Evolutionary conservation across 257 asterid genomes (phyloP), one percentile per base, ranked within the genome.

Genomic region (Plantago major): DNA sequence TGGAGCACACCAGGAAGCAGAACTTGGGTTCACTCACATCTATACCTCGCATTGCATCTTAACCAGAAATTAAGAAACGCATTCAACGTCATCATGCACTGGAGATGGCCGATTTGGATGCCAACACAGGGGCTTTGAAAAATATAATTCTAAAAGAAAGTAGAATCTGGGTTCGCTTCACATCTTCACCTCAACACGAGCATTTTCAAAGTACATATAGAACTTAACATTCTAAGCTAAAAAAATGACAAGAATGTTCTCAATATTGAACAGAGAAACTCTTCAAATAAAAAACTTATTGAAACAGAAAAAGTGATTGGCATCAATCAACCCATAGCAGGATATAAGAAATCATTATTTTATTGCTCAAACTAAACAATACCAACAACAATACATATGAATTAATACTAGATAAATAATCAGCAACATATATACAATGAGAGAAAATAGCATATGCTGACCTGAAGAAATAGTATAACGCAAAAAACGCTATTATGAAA

Each of bases 381-480:
- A 51, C 11, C 26, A 12, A 42, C 59, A 15, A 55, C 42, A 37
- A 22, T 38, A 42, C 28, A 53, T 42, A 26, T 40, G 7, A 7
- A 52, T 14, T 42, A 45, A 12, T 33, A 42, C 33, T 52, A 48
- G 30, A 18, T 12, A 15, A 59, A 13, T 28, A 17, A 59, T 19
- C 46, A 61, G 16, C 18, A 19, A 19, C 43, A 13, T 17, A 64
- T 16, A 1, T 38, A 33, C 50, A 42, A 44, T 46, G 50, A 63
- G 55, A 58, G 55, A 62, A 64, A 67, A 5, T 18, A 51, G 59
- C 11, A 49, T 58, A 78, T 67, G 70, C 82, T 75, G 71, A 83
- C 98, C 95, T 82, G 22, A 89, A 51, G 40, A 56, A 58, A 74
- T 77, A 93, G 81, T 80, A 84, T 58, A 93, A 71, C 62, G 72